These are phyloP conservation scores for Collariella sp. DNA, from an alignment of 495 filamentous ascomycete genomes.

Conservation along the genomic window DNA sequence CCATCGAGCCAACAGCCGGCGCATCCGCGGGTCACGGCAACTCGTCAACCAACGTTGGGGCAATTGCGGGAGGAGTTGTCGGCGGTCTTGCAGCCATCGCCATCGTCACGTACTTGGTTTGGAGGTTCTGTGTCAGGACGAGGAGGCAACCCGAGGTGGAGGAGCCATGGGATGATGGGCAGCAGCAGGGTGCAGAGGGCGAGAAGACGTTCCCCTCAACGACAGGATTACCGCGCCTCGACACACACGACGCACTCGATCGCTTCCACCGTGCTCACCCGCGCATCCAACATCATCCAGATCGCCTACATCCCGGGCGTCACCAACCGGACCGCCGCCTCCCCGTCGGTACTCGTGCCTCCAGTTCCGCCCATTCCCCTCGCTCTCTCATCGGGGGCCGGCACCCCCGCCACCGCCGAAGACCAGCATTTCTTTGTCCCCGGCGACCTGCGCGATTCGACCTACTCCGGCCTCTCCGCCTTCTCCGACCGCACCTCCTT, in stretches of 20 bases:
- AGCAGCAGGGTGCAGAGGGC: slow-evolving; percentile 44
- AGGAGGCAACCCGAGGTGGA: slow-evolving; percentile 52
- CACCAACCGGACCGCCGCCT: slow-evolving; percentile 80
- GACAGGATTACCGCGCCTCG: slow-evolving; percentile 59
- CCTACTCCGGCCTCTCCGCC: slow-evolving; percentile 55
- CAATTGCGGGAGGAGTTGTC: slow-evolving; percentile 78
- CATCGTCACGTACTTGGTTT: slow-evolving; percentile 67
- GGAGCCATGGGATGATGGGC: slow-evolving; percentile 48
- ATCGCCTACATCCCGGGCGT: slow-evolving; percentile 98
- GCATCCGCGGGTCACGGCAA: slow-evolving; percentile 20
- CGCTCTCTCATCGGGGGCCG: slow-evolving; percentile 46
- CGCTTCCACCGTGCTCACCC: slow-evolving; percentile 88
- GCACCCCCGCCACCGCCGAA: slow-evolving; percentile 49
- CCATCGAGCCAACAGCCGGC: slow-evolving; percentile 1
- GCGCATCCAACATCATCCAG: slow-evolving; percentile 97
- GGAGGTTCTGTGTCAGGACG: slow-evolving; percentile 78
- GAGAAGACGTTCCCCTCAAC: slow-evolving; percentile 52
- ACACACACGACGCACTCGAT: slow-evolving; percentile 86
- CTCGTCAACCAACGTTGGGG: slow-evolving; percentile 57
- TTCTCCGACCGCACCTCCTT: slow-evolving; percentile 62
- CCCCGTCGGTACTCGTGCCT: slow-evolving; percentile 74
- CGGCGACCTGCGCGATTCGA: slow-evolving; percentile 82
- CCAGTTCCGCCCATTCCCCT: slow-evolving; percentile 89
- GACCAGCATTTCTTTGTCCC: slow-evolving; percentile 94
- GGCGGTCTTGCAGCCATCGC: slow-evolving; percentile 64